Evolutionary conservation across 352 stramenopile species (phyloP).

Genomic region (Phytophthora foliorum): DNA sequence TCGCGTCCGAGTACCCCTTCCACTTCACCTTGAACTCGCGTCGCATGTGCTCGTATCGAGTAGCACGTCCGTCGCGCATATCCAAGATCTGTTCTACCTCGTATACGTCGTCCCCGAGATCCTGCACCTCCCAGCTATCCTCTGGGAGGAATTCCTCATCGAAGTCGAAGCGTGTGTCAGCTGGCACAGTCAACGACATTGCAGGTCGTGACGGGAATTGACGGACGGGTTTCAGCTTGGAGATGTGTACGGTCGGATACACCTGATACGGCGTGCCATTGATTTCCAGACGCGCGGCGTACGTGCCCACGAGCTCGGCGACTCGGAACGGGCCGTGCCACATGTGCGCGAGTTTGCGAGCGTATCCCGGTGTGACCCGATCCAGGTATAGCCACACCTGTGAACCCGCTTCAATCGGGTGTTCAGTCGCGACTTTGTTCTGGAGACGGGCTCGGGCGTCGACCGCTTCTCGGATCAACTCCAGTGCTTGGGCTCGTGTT

Average conservation of each 20-base stretch:
- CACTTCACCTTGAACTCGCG: slow-evolving; percentile 9
- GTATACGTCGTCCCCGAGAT: neutral
- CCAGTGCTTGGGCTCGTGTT: neutral
- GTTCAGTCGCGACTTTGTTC: neutral
- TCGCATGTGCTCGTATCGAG: neutral
- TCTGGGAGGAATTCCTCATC: slow-evolving; percentile 32
- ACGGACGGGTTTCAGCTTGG: neutral
- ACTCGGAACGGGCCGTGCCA: no score
- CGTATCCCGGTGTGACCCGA: no score
- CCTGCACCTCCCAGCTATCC: slow-evolving; percentile 22
- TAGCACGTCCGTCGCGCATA: neutral
- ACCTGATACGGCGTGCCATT: neutral
- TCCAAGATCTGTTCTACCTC: slow-evolving; percentile 26
- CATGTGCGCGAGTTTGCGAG: no score
- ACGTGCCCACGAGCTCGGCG: neutral
- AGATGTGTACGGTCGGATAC: neutral
- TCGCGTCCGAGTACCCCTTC: slow-evolving; percentile 1
- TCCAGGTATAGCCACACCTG: neutral
- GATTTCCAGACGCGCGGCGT: neutral
- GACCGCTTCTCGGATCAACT: neutral
- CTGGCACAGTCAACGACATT: neutral
- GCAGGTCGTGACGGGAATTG: neutral
- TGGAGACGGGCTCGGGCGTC: neutral
- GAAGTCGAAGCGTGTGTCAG: slow-evolving; percentile 25
- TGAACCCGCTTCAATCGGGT: neutral